Base-by-base conservation (phyloP, 257 asterid genomes). In the Dorcoceras hygrometricum region DNA sequence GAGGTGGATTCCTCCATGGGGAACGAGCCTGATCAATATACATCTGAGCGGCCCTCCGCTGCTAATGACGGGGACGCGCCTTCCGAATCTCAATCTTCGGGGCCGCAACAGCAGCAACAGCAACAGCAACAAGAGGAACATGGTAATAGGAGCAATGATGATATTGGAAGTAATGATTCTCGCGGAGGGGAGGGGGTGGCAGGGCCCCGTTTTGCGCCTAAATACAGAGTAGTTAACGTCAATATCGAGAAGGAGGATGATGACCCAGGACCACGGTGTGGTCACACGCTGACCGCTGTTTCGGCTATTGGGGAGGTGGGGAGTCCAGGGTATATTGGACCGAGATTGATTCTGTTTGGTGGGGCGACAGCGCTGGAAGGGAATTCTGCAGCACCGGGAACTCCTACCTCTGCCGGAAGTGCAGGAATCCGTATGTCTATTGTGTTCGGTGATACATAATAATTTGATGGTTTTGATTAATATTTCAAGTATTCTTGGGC, bases 281-380 rank as follows among this genome's bases (percentile, higher is more conserved):
- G 99, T 3, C 99, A 94, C 83, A 94, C 99, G 18, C 83, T 94
- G 63, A 94, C 99, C 23, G 89, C 99, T 31, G 90, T 94, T 62
- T 95, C 96, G 48, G 90, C 98, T 22, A 92, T 94, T 75, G 99
- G 98, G 63, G 98, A 94, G 76, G 99, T 87, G 76, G 99, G 99
- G 31, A 78, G 72, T 74, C 77, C 87, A 19, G 96, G 92, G 32
- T 90, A 90, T 73, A 80, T 85, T 72, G 96, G 96, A 8, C 96
- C 96, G 19, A 89, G 98, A 66, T 77, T 94, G 63, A 82, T 94
- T 82, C 78, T 94, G 25, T 94, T 94, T 50, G 99, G 99, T 65
- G 99, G 99, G 65, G 99, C 99, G 60, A 94, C 99, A 0, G 95
- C 99, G 3, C 87, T 94, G 55, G 99, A 94, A 76, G 99, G 98